These are phyloP conservation scores for Cucurbita ficifolia DNA, from an alignment of 306 rosid species.

Conservation along the genomic window DNA sequence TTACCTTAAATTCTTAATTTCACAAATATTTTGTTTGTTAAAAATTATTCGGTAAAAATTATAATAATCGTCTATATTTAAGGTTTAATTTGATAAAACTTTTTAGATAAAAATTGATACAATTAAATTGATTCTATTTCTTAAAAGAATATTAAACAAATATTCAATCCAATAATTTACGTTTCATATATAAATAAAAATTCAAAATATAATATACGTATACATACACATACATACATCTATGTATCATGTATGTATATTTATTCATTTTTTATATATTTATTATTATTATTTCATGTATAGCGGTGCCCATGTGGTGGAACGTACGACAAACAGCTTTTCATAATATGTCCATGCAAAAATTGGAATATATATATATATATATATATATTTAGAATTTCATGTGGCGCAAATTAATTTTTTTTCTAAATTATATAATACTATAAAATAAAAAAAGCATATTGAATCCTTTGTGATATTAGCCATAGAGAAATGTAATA, in stretches of 20 bases:
- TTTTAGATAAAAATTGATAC: too few relatives aligned
- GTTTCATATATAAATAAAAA: background rate
- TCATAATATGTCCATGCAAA: background rate
- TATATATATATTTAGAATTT: background rate
- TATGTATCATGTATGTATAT: too few relatives aligned
- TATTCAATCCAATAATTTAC: background rate
- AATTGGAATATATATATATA: background rate
- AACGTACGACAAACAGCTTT: background rate
- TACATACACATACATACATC: too few relatives aligned
- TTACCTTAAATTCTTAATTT: too few relatives aligned
- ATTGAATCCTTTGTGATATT: background rate
- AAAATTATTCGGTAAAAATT: too few relatives aligned
- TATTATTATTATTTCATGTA: background rate
- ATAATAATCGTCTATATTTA: too few relatives aligned
- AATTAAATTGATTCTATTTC: too few relatives aligned
- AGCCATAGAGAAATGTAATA: background rate
- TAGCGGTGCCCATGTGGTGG: background rate
- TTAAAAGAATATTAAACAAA: background rate
- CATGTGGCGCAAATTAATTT: background rate
- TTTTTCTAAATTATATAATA: background rate
- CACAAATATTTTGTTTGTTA: too few relatives aligned
- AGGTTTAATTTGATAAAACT: too few relatives aligned
- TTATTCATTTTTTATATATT: background rate
- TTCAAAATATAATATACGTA: too few relatives aligned
- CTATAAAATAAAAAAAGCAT: background rate